These are phyloP conservation scores for Diplodia mutila DNA, from an alignment of 2,329 filamentous ascomycete genomes.

Conservation along the genomic window DNA sequence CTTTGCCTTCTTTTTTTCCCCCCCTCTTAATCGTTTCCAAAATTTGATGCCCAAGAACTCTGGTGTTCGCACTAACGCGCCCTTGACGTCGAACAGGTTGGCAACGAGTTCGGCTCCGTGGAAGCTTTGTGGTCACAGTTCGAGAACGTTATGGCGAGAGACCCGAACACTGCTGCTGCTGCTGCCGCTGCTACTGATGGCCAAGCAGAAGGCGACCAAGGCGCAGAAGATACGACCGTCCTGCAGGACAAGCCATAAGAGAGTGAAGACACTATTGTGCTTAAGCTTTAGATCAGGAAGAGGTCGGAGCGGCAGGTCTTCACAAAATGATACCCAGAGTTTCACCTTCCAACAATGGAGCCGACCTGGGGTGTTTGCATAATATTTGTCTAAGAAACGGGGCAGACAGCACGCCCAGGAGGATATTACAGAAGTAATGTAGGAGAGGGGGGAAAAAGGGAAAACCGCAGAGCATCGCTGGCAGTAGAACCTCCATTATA, in stretches of 20 bases:
- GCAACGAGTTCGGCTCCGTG: conserved; percentile 96
- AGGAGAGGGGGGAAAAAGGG: not conserved
- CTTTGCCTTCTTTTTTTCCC: not conserved
- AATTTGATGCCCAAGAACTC: not conserved
- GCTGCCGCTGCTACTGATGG: conserved; percentile 25
- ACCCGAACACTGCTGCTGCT: conserved; percentile 27
- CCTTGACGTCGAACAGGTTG: conserved; percentile 60
- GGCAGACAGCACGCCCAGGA: not conserved
- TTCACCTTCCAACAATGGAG: not conserved
- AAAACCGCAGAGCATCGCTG: conserved; percentile 20
- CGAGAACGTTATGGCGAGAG: conserved; percentile 85
- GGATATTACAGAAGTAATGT: conserved; percentile 20
- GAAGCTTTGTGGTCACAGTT: conserved; percentile 98
- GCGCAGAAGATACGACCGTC: conserved; percentile 24
- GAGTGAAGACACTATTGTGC: conserved; percentile 25
- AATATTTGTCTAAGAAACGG: conserved; percentile 5
- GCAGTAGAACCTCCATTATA: conserved; percentile 4
- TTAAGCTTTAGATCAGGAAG: not conserved
- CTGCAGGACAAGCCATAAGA: not conserved
- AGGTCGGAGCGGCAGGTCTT: not conserved
- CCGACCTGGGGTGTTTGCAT: conserved; percentile 17
- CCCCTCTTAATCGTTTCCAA: not conserved
- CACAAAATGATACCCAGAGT: conserved; percentile 3
- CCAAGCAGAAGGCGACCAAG: conserved; percentile 32
- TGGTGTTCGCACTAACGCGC: conserved; percentile 3